Evolutionary conservation across 805 yeast species (phyloP), one percentile per base, ranked within the genome.

Genomic region (Saccharomyces jurei): DNA sequence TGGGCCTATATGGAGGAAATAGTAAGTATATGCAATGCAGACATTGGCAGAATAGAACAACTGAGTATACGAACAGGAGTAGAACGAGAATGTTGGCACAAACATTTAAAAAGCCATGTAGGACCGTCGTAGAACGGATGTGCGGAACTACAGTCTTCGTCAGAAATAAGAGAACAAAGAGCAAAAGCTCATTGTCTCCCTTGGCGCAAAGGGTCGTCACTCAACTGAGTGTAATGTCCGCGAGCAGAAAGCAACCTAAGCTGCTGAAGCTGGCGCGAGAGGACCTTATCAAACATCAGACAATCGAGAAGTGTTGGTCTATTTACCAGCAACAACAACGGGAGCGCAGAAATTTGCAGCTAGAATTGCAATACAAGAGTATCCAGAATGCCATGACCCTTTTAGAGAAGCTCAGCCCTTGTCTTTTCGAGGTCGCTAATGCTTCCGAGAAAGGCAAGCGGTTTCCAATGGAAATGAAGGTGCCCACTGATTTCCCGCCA

Each of bases 401-500:
- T 58, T 79, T 92, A 64, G 71, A 81, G 61, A 54, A 61, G 3
- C 65, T 78, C 8, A 76, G 75, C 56, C 81, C 83, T 0, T 77
- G 72, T 49, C 73, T 92, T 51, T 90, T 76, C 62, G 78, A 76
- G 52, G 75, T 74, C 31, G 95, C 96, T 10, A 84, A 81, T 62
- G 69, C 69, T 30, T 72, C 74, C 50, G 85, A 86, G 60, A 69
- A 70, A 48, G 77, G 76, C 51, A 79, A 80, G 60, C 75, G 89
- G 63, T 90, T 88, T 69, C 92, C 96, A 4, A 72, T 87, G 62
- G 97, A 92, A 65, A 68, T 89, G 69, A 82, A 94, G 65, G 82
- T 88, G 9, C 99, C 99, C 22, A 86, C 96, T 1, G 92, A 90
- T 54, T 88, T 76, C 57, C 99, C 99, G 13, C 87, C 97, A 21